Conservation (phyloP, 495 filamentous ascomycete species). For the Aspergillus sparsus region DNA sequence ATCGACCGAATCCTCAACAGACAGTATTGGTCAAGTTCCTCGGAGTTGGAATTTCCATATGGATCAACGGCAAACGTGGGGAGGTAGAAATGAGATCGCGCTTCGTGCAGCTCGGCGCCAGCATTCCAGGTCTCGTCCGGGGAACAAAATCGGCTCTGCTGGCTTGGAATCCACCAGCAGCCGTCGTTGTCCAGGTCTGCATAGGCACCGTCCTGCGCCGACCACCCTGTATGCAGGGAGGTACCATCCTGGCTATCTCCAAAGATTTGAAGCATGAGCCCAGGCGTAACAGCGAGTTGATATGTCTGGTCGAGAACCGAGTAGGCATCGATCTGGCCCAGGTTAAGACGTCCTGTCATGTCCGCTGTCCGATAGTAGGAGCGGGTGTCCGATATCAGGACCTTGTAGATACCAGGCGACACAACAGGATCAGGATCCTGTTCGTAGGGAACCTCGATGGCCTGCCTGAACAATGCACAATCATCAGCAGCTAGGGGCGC, state of each 20-base stretch:
- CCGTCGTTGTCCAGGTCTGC: neutral
- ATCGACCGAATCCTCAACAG: neutral
- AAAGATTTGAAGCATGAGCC: neutral
- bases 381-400: neutral
- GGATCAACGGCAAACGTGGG: conserved; percentile 1
- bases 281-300: neutral
- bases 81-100: neutral
- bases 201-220: neutral
- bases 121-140: neutral
- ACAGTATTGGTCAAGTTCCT: neutral
- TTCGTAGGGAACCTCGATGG: neutral
- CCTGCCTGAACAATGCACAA: neutral
- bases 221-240: neutral
- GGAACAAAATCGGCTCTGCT: neutral
- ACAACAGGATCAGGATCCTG: neutral
- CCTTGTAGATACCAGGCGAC: neutral
- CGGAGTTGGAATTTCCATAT: neutral
- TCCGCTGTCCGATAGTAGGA: neutral
- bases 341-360: neutral
- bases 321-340: neutral
- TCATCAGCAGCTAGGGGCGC: neutral
- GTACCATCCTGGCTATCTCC: neutral
- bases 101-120: neutral
- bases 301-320: conserved; percentile 1
- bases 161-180: neutral